Base-by-base conservation (phyloP, 2,329 filamentous ascomycete genomes). In the Colletotrichum lindemuthianum region DNA sequence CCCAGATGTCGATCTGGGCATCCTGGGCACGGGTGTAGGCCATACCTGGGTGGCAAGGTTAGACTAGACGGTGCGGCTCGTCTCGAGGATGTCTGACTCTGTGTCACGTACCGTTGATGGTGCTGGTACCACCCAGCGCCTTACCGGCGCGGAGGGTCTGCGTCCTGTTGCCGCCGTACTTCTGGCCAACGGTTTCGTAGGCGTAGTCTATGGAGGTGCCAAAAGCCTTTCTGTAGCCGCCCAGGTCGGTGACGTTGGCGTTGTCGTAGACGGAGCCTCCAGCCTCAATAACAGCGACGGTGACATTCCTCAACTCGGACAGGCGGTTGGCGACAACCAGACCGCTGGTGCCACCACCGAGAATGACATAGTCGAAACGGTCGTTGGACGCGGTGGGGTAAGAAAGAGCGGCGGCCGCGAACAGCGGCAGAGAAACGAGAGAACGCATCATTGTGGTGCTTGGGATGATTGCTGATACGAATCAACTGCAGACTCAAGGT, bases 11-110 rank as follows among this genome's bases (percentile, higher is more conserved):
- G 44, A 81, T 76, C 53, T 83, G 74, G 1, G 76, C 71, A 8
- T 71, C 72, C 57, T 80, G 74, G 2, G 78, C 79, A n/a, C 81
- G 75, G 16, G 82, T 76, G 59, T 82, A 83, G 11, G 78, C 77
- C 81, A 82, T 80, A 15, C 79, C 79, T 76, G 65, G 12, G 24
- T 1, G 69, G 15, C 6, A 43, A 56, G 13, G 51, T 52, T 33
- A 4, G 40, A 0, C 32, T 24, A 16, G 2, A 36, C 12, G 44
- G 48, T 56, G 24, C 24, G 24, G 24, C 24, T 24, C 24, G 24
- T 24, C 24, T 24, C 24, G 11, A 37, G 47, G 36, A 47, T 12
- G 34, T n/a, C n/a, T n/a, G n/a, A n/a, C 8, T 32, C n/a, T 8
- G 15, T 6, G 16, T 15, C 9, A 59, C 60, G 37, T 69, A 77